phyloP scores from a whole-genome alignment of 768 basidiomycete genomes.

The Hydnomerulius pinastri region DNA sequence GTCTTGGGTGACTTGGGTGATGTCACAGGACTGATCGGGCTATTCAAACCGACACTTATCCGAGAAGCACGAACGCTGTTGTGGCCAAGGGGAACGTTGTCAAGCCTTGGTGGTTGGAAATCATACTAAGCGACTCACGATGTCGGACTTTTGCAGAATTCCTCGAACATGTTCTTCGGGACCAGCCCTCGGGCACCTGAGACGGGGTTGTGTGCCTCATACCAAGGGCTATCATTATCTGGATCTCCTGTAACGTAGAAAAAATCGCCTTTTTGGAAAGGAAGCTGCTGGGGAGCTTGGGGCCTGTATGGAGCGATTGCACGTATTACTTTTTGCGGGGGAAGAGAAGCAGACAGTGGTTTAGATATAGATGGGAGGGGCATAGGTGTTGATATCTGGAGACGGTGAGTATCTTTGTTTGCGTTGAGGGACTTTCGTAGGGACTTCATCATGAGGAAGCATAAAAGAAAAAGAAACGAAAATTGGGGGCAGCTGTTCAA shows the following conservation, averaged over 20 bases:
- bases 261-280: conserved; percentile 94
- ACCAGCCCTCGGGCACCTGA: conserved; percentile 91
- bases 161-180: conserved; percentile 85
- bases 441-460: conserved; percentile 63
- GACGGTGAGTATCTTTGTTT: conserved; percentile 56
- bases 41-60: conserved; percentile 13
- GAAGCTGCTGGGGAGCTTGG: conserved; percentile 78
- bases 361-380: conserved; percentile 70
- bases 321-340: conserved; percentile 95
- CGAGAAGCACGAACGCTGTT: conserved; percentile 47
- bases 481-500: not conserved
- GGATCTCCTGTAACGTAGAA: conserved; percentile 90
- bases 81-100: not conserved
- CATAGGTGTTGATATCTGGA: conserved; percentile 70
- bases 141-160: conserved; percentile 74
- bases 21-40: conserved; percentile 30
- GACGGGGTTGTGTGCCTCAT: conserved; percentile 93
- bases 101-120: conserved; percentile 8
- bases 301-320: conserved; percentile 70
- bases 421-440: conserved; percentile 80
- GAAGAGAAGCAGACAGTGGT: conserved; percentile 68
- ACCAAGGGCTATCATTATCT: conserved; percentile 64
- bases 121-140: conserved; percentile 46
- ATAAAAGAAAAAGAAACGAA: conserved; percentile 10
- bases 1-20: conserved; percentile 40